Evolutionary conservation across 805 yeast species (phyloP), one percentile per base, ranked within the genome.

Genomic region (Limtongia smithiae): DNA sequence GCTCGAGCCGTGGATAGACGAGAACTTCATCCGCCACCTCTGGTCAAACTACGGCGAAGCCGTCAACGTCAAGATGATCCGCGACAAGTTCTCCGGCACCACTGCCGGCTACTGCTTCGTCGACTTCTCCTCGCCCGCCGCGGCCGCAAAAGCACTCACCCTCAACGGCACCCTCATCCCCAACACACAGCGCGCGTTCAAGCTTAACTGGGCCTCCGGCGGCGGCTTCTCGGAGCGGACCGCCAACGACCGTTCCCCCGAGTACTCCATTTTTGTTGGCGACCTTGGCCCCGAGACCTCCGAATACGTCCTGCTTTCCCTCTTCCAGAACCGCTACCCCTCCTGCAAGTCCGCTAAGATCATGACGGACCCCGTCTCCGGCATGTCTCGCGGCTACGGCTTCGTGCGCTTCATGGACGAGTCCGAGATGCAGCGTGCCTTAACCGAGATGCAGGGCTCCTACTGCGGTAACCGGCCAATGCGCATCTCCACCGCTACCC

Each of bases 91-190:
- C 55, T 50, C 68, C n/a, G 71, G 68, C 30, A 66, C 71, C 37
- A 80, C 79, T 60, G 79, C 83, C 14, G 89, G 88, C 20, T 90
- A 88, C 67, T 85, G 95, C 65, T 89, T 89, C 66, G 78, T 89
- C 31, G 85, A 84, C 43, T 89, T 89, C 65, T 73, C 81, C 24
- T 72, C 73, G 44, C 71, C 74, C 44, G 76, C 76, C 17, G 76
- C 77, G 30, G 91, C 93, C 0, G 70, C 80, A 2, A 73, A 73
- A 38, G 95, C 94, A 1, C 48, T 60, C 18, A 68, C 75, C 45
- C 74, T 78, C 46, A 83, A 85, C 65, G 95, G 95, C 1, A 68
- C 76, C 35, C 74, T 73, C 8, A 78, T 90, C 33, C 93, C 95
- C 12, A 75, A 81, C 15, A 70, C 79, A 28, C 72, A 76, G 55